These are phyloP conservation scores for Botrytis byssoidea DNA, from an alignment of 2,329 filamentous ascomycete species.

Conservation along the genomic window DNA sequence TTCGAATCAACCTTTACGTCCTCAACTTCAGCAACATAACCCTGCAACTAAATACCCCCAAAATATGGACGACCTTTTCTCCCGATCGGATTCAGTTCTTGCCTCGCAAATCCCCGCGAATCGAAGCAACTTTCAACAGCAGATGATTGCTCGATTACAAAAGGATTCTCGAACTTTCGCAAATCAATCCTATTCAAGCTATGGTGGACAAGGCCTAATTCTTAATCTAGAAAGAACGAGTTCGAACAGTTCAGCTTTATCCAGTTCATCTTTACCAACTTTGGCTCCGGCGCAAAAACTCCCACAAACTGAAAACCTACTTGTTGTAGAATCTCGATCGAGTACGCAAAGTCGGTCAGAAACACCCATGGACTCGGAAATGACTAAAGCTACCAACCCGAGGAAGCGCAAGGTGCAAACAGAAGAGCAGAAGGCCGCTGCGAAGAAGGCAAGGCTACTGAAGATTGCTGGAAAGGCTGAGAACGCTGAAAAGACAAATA, in stretches of 20 bases:
- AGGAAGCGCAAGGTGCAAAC: constrained; percentile 25
- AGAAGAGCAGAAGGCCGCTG: constrained; percentile 4
- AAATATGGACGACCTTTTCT: constrained; percentile 14
- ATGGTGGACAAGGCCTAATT: background rate
- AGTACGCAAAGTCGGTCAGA: constrained; percentile 14
- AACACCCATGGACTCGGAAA: constrained; percentile 15
- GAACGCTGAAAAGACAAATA: constrained; percentile 24
- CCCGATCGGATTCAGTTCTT: constrained; percentile 9
- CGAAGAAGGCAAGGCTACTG: constrained; percentile 21
- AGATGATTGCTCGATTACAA: constrained; percentile 9
- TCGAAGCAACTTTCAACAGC: constrained; percentile 12
- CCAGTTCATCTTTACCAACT: constrained; percentile 5
- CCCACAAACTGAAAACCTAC: constrained; percentile 5
- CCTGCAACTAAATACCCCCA: constrained; percentile 7
- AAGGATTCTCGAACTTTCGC: background rate
- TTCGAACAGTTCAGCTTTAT: background rate
- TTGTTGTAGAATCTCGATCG: constrained; percentile 20
- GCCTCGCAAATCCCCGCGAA: constrained; percentile 12
- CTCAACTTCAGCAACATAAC: background rate
- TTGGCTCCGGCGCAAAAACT: constrained; percentile 7
- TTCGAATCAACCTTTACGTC: background rate
- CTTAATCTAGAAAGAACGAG: constrained; percentile 10
- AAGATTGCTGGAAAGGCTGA: constrained; percentile 20
- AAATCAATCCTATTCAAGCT: background rate
- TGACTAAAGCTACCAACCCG: constrained; percentile 8